phyloP scores from a whole-genome alignment of 805 yeast genomes.

The Myxozyma melibiosi region DNA sequence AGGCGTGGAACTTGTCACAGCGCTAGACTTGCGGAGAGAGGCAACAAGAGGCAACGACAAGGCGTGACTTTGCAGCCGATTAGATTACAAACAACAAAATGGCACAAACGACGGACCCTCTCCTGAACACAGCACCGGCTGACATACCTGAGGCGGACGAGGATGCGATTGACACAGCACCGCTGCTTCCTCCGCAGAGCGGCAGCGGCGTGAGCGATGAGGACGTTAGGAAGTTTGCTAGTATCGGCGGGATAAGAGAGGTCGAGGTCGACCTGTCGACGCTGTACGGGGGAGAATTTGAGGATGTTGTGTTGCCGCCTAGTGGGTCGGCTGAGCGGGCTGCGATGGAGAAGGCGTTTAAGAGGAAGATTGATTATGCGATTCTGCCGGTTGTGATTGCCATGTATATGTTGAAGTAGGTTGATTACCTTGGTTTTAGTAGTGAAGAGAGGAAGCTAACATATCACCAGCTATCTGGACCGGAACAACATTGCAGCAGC shows the following conservation, averaged over 20 bases:
- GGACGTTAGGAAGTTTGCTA: slow-evolving; percentile 2
- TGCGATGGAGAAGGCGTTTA: slow-evolving; percentile 46
- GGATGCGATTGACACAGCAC: slow-evolving; percentile 3
- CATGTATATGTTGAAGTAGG: slow-evolving; percentile 52
- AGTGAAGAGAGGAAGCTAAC: not conserved
- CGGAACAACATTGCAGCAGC: slow-evolving; percentile 54
- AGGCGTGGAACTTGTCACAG: no score
- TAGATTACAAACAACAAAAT: no score
- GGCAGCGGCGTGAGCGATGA: not conserved
- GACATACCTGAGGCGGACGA: not conserved
- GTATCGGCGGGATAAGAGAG: not conserved
- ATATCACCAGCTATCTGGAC: slow-evolving; percentile 45
- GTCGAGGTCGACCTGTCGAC: slow-evolving; percentile 16
- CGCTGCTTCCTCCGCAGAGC: not conserved
- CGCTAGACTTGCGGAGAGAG: no score
- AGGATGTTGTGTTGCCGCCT: slow-evolving; percentile 34
- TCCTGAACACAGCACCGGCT: no score
- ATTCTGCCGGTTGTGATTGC: slow-evolving; percentile 54
- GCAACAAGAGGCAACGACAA: no score
- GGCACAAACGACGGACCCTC: no score
- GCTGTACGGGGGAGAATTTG: slow-evolving; percentile 27
- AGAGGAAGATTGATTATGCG: slow-evolving; percentile 52
- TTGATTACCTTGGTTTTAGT: not conserved
- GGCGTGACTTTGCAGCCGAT: no score
- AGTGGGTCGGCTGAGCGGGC: slow-evolving; percentile 48